Conservation (phyloP, 768 basidiomycete genomes). For the Collybia nuda region DNA sequence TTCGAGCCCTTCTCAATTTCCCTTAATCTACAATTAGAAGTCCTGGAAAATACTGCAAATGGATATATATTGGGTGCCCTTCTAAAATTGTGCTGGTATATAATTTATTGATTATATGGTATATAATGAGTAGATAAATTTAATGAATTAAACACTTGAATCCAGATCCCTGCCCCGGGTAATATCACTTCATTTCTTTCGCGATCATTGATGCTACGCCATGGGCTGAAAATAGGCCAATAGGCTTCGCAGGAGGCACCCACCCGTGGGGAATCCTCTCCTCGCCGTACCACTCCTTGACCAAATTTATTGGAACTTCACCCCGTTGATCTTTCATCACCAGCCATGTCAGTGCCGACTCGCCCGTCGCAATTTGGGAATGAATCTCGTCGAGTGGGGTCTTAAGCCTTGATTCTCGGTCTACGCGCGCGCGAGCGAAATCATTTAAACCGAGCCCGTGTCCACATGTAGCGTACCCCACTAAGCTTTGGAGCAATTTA, state of each 20-base stretch:
- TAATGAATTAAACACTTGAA: too few species aligned
- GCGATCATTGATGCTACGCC: too few species aligned
- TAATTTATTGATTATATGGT: too few species aligned
- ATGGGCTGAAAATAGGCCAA: too few species aligned
- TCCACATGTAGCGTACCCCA: conserved; percentile 21
- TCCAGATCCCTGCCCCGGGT: too few species aligned
- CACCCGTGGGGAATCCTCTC: conserved; percentile 51
- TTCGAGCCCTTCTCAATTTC: too few species aligned
- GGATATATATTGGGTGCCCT: too few species aligned
- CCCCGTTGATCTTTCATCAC: conserved; percentile 19
- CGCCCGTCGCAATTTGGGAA: conserved; percentile 63
- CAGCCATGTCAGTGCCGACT: conserved; percentile 52
- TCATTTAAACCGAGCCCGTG: conserved; percentile 27
- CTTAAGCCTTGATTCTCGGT: conserved; percentile 39
- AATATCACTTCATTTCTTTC: too few species aligned
- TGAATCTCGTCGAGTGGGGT: conserved; percentile 42
- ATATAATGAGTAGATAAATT: too few species aligned
- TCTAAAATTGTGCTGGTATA: too few species aligned
- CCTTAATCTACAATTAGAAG: too few species aligned
- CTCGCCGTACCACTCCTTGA: conserved; percentile 48
- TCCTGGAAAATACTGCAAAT: too few species aligned
- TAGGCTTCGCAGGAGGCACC: conserved; percentile 6
- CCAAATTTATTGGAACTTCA: conserved; percentile 43
- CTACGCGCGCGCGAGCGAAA: conserved; percentile 39
- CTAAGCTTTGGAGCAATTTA: conserved; percentile 34